Percentiles rank a stretch among this genome's conserved stretches.
Evolutionary conservation across 345 rosid species (phyloP).

Genomic region (Rhodomyrtus tomentosa): DNA sequence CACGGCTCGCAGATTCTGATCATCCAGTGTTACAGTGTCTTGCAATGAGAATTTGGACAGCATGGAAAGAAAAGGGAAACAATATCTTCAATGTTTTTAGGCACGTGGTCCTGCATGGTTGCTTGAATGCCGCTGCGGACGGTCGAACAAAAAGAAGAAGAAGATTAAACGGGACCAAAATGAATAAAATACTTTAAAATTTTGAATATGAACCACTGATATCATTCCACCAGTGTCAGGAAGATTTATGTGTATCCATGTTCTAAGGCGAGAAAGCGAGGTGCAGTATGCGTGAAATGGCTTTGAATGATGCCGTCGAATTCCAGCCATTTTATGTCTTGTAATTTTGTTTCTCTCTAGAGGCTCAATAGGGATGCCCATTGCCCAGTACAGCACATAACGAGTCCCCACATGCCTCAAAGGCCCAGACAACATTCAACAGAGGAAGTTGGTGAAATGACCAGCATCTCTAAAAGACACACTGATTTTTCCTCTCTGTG

Average conservation of each 20-base stretch:
- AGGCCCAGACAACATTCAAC: background rate
- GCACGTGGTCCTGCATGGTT: background rate
- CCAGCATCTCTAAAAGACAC: background rate
- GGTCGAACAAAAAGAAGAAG: background rate
- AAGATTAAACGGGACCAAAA: background rate
- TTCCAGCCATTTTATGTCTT: conserved; percentile 12
- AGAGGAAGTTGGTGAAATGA: background rate
- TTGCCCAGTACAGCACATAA: background rate
- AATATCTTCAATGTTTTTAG: background rate
- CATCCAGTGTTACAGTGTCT: background rate
- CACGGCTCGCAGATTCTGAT: background rate
- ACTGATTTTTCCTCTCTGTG: background rate
- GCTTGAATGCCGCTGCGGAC: background rate
- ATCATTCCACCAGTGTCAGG: background rate
- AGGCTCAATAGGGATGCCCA: background rate
- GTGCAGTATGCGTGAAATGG: conserved; percentile 1
- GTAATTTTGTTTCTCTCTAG: conserved; percentile 12
- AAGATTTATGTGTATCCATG: conserved; percentile 3
- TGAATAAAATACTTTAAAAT: background rate
- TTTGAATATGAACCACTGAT: background rate
- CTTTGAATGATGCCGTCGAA: background rate
- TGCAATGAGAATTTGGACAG: background rate
- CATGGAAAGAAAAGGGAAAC: background rate
- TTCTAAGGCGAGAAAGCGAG: conserved; percentile 25
- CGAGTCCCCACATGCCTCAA: background rate